Conservation (phyloP, 164 flowering plant genomes). For the Berberis thunbergii region DNA sequence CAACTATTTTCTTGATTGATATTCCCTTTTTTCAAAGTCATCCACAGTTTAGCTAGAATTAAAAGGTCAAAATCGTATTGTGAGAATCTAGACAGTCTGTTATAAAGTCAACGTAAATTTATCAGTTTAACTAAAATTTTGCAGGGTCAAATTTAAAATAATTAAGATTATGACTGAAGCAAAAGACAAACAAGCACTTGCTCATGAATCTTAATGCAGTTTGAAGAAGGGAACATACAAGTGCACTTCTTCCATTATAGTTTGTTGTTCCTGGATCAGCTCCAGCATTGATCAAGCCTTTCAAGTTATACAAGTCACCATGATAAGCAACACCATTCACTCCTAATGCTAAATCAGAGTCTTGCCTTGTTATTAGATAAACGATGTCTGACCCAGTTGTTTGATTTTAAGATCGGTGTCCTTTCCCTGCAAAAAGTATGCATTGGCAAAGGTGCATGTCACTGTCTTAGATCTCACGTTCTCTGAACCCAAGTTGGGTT, state of each 20-base stretch:
- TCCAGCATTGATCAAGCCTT: constrained; percentile 59
- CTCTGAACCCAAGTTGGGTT: too few species aligned
- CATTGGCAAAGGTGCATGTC: not conserved
- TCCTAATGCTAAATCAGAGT: constrained; percentile 72
- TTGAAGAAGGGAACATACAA: constrained; percentile 36
- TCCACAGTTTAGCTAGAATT: too few species aligned
- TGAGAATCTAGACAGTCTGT: too few species aligned
- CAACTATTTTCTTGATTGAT: too few species aligned
- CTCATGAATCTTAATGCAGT: too few species aligned
- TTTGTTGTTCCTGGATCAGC: constrained; percentile 83
- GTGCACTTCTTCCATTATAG: constrained; percentile 82
- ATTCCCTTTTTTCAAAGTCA: too few species aligned
- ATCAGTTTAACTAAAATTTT: too few species aligned
- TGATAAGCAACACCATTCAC: constrained; percentile 73
- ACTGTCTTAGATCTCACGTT: not conserved
- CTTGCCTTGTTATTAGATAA: constrained; percentile 39
- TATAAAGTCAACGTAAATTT: too few species aligned
- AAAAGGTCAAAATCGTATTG: too few species aligned
- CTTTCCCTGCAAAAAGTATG: not conserved
- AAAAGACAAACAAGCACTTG: too few species aligned
- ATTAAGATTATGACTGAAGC: too few species aligned
- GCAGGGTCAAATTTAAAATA: too few species aligned
- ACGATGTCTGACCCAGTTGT: not conserved
- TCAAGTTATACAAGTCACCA: constrained; percentile 73
- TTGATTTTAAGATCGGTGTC: not conserved